A percentile compares a stretch with the other conserved stretches of the same genome.
These are phyloP conservation scores for Aspergillus puulaauensis DNA, from an alignment of 2,329 filamentous ascomycete species.

Conservation along the genomic window DNA sequence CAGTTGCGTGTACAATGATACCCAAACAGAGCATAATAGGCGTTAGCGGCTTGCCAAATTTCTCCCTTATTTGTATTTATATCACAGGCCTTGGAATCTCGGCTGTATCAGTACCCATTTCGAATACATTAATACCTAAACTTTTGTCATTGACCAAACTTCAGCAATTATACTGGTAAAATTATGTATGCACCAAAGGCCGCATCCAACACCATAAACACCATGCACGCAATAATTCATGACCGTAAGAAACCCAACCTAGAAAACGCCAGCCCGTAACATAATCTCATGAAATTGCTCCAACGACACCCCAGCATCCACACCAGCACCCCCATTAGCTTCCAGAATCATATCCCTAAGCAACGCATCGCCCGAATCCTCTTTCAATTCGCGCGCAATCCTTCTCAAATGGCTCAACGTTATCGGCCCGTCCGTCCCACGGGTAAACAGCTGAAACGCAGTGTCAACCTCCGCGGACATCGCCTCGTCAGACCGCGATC, in stretches of 20 bases:
- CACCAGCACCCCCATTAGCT: conserved; percentile 78
- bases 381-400: conserved; percentile 77
- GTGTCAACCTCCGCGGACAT: conserved; percentile 71
- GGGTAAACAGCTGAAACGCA: conserved; percentile 79
- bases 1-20: conserved; percentile 20
- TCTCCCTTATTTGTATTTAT: conserved; percentile 4
- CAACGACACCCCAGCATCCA: conserved; percentile 68
- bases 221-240: background rate
- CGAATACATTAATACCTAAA: background rate
- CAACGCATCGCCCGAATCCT: conserved; percentile 79
- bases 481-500: conserved; percentile 54
- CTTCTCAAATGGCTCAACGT: conserved; percentile 74
- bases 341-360: conserved; percentile 93
- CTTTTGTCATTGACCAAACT: background rate
- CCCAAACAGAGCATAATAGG: conserved; percentile 17
- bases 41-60: conserved; percentile 5
- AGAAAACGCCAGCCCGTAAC: conserved; percentile 79
- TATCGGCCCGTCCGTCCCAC: conserved; percentile 59
- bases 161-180: background rate
- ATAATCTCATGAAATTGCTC: conserved; percentile 87
- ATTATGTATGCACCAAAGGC: background rate
- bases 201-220: background rate
- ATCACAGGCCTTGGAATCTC: background rate
- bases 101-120: background rate
- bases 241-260: conserved; percentile 36